phyloP scores from a whole-genome alignment of 805 yeast species.

The Starmerella tilneyi region DNA sequence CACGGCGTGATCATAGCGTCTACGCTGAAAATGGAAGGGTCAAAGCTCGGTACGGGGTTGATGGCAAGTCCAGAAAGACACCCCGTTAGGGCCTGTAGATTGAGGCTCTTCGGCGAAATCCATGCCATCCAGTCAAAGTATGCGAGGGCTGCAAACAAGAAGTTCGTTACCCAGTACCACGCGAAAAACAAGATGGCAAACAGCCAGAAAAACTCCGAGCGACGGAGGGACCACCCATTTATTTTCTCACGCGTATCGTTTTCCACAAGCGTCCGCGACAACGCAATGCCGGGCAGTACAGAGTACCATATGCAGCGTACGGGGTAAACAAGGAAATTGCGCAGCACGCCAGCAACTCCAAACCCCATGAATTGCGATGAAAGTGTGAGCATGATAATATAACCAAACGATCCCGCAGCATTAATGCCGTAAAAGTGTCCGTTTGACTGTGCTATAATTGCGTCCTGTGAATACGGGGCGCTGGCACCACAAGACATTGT shows the following conservation, averaged over 20 bases:
- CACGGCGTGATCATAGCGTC: slow-evolving; percentile 38
- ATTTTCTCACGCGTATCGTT: slow-evolving; percentile 36
- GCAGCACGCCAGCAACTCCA: slow-evolving; percentile 54
- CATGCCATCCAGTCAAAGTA: slow-evolving; percentile 54
- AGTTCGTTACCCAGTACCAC: slow-evolving; percentile 61
- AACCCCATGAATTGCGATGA: slow-evolving; percentile 55
- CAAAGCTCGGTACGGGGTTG: slow-evolving; percentile 43
- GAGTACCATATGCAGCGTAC: slow-evolving; percentile 45
- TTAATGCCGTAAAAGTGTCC: slow-evolving; percentile 22
- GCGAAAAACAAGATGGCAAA: slow-evolving; percentile 37
- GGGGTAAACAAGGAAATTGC: slow-evolving; percentile 48
- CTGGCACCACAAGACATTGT: slow-evolving; percentile 24
- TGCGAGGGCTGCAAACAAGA: slow-evolving; percentile 48
- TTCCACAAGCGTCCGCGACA: slow-evolving; percentile 39
- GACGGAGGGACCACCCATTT: slow-evolving; percentile 50
- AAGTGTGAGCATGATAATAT: slow-evolving; percentile 42
- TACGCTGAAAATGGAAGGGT: slow-evolving; percentile 37
- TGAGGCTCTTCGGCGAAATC: slow-evolving; percentile 44
- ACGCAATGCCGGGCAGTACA: slow-evolving; percentile 39
- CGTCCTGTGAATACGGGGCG: slow-evolving; percentile 24
- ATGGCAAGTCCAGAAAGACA: slow-evolving; percentile 34
- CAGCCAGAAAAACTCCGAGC: slow-evolving; percentile 40
- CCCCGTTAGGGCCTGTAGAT: slow-evolving; percentile 54
- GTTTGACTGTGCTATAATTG: slow-evolving; percentile 30
- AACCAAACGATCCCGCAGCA: slow-evolving; percentile 34